Conservation (phyloP, 1,139 yeast species). For the Yamadazyma siamensis region DNA sequence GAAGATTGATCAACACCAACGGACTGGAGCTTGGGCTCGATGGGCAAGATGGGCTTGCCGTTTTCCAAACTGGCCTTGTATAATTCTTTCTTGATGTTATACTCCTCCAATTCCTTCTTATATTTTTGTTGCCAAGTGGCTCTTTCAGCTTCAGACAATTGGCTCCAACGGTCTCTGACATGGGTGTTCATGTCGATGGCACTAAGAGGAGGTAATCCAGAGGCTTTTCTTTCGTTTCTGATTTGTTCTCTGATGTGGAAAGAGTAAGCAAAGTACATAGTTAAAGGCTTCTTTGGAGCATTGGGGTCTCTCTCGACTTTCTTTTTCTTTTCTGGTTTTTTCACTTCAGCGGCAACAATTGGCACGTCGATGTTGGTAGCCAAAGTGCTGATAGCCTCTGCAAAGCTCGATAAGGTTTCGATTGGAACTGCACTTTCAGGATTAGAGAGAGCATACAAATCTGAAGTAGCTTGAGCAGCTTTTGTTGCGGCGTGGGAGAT, state of each 20-base stretch:
- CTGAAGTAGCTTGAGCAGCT: slow-evolving; percentile 74
- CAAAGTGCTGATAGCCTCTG: slow-evolving; percentile 20
- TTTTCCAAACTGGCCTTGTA: slow-evolving; percentile 36
- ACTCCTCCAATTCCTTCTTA: slow-evolving; percentile 58
- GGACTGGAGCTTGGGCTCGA: slow-evolving; percentile 3
- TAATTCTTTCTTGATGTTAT: slow-evolving; percentile 61
- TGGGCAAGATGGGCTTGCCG: slow-evolving; percentile 3
- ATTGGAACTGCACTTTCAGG: slow-evolving; percentile 21
- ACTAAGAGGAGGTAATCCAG: slow-evolving; percentile 59
- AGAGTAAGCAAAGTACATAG: slow-evolving; percentile 78
- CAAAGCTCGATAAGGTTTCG: slow-evolving; percentile 32
- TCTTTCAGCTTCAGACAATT: slow-evolving; percentile 62
- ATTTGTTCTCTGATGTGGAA: slow-evolving; percentile 61
- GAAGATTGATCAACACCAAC: slow-evolving; percentile 13
- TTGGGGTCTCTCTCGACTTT: slow-evolving; percentile 56
- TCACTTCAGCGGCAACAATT: slow-evolving; percentile 6
- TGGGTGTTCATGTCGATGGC: slow-evolving; percentile 77
- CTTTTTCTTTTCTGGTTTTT: slow-evolving; percentile 33
- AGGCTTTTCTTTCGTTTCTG: slow-evolving; percentile 60
- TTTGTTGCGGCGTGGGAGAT: slow-evolving; percentile 79
- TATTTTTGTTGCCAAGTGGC: slow-evolving; percentile 75
- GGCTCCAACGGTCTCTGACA: slow-evolving; percentile 77
- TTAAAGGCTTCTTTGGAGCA: slow-evolving; percentile 66
- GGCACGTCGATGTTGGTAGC: slow-evolving; percentile 15
- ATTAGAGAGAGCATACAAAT: slow-evolving; percentile 57